Evolutionary conservation across 176 grass and related monocot genomes (phyloP), one percentile per base, ranked within the genome.

Genomic region (Cocos nucifera): DNA sequence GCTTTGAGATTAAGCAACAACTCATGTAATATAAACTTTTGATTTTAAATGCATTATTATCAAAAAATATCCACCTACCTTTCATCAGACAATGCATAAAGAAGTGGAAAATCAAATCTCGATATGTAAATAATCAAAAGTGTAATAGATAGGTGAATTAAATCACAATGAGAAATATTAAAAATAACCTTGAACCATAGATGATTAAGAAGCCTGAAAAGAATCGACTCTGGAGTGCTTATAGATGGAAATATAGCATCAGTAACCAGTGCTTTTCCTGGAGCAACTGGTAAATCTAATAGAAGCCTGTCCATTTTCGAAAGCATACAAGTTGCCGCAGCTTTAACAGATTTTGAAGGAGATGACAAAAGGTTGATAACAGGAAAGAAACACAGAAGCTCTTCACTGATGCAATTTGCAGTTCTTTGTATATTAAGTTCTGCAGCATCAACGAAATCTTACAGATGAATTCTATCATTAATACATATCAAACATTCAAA

Each of bases 281-380:
- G 67, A 84, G 72, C 61, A 49, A 48, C 49, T 22, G 72, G 63
- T 63, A 82, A 78, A 53, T 82, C 78, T 58, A 85, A 75, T 77
- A 88, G 21, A 67, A 83, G 58, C 44, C 62, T 69, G 18, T 69
- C 70, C 39, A 82, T 69, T 76, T 65, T 91, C 64, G 83, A 88
- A 57, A 97, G 75, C 64, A 91, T 63, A 75, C 69, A 58, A 64
- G 76, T 75, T 80, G 84, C 87, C 30, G 69, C 69, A 65, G 63
- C 61, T 80, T 91, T 97, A 59, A 97, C 70, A 82, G 76, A 88
- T 65, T 82, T 79, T 24, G 87, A 97, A 64, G 93, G 84, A 51
- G 84, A 97, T 57, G 82, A 83, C 48, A 75, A 22, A 50, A 91
- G 78, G 49, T 75, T 88, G 55, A 85, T 82, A 75, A 83, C 73